Conservation (phyloP, 2,329 filamentous ascomycete genomes). For the Bipolaris bicolor region DNA sequence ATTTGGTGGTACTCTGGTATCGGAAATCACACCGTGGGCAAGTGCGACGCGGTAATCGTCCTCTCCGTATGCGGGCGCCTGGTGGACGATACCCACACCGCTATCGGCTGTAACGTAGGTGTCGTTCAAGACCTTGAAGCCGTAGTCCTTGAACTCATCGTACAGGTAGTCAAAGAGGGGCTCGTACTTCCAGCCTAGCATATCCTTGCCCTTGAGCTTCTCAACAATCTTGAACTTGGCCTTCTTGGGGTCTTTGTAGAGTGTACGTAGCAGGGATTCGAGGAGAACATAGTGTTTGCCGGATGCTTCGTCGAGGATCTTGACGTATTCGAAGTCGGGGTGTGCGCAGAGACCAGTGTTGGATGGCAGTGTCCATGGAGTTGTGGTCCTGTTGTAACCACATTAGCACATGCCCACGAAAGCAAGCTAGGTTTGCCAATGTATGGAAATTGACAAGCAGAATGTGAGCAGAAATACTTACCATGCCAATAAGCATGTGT, state of each 20-base stretch:
- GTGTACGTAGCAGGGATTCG: slow-evolving; percentile 77
- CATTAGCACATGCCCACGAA: slow-evolving; percentile 14
- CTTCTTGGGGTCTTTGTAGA: slow-evolving; percentile 96
- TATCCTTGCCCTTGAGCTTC: slow-evolving; percentile 80
- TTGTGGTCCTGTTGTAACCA: slow-evolving; percentile 65
- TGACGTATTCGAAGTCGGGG: slow-evolving; percentile 84
- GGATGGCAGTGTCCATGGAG: slow-evolving; percentile 84
- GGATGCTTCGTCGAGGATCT: slow-evolving; percentile 81
- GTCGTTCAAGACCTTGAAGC: slow-evolving; percentile 82
- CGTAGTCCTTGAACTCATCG: slow-evolving; percentile 83
- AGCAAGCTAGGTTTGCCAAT: neutral
- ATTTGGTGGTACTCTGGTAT: slow-evolving; percentile 80
- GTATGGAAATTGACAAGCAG: neutral
- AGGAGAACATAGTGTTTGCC: slow-evolving; percentile 85
- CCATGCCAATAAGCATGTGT: slow-evolving; percentile 81
- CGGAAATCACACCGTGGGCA: slow-evolving; percentile 76
- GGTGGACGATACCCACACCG: slow-evolving; percentile 93
- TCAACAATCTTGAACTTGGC: slow-evolving; percentile 85
- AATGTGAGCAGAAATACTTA: slow-evolving; percentile 8
- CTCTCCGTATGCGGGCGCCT: slow-evolving; percentile 91
- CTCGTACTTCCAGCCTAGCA: slow-evolving; percentile 87
- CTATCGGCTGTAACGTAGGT: slow-evolving; percentile 87
- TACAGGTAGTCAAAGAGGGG: slow-evolving; percentile 90
- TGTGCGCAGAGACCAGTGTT: slow-evolving; percentile 79
- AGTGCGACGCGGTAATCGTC: slow-evolving; percentile 90